Evolutionary conservation across 371 early-diverging fungal species (phyloP), one percentile per base, ranked within the genome.

Genomic region (Coemansia sp.): DNA sequence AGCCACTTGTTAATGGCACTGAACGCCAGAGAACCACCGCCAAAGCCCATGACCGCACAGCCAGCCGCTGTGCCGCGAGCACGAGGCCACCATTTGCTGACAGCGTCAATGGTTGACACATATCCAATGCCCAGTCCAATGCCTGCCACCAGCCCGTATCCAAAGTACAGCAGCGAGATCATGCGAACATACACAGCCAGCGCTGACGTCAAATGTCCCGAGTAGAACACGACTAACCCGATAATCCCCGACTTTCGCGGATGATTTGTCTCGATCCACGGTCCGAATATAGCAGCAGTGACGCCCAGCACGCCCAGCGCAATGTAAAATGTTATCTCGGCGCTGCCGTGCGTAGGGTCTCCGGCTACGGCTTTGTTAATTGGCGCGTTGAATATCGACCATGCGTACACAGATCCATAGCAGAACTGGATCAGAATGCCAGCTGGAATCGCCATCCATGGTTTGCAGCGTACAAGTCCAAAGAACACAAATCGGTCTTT

Each of bases 391-490:
- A 84, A 88, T 28, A 88, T 86, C 2, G 84, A 84, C 86, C 87
- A 90, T 9, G 90, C 89, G 66, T 90, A 90, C 26, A 90, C 83
- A 2, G 88, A 86, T 14, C 90, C 90, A 59, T 84, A 85, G 67
- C 86, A 86, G 67, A 88, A 83, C 82, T 88, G 89, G 54, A 88
- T 85, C 47, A 87, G 57, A 18, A 87, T 73, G 12, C 87, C 87
- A 0, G 87, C 87, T 0, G 88, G 87, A 54, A 87, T 71, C 42
- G 85, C 75, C 66, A 82, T 68, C 86, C 84, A 88, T 21, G 86
- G 83, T 50, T 79, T 82, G 79, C 83, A 87, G 16, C 71, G 68
- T 9, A 84, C 28, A 4, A 77, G 71, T 4, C 79, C 73, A 33
- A 83, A 72, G 20, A 80, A 69, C 37, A 80, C 63, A 21, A 40